phyloP scores from a whole-genome alignment of 768 basidiomycete species.

The Gymnopilus dilepis region DNA sequence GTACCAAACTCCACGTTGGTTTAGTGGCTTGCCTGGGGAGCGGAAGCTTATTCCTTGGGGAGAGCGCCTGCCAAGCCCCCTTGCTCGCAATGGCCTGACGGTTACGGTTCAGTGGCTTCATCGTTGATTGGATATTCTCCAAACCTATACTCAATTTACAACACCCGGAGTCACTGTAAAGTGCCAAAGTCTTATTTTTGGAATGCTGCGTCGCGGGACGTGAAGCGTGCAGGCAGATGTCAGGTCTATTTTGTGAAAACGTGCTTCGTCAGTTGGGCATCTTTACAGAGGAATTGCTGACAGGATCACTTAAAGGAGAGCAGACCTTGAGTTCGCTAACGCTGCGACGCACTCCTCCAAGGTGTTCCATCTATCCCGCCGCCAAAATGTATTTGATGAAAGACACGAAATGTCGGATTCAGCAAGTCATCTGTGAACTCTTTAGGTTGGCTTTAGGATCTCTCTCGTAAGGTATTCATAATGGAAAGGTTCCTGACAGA shows the following conservation, averaged over 20 bases:
- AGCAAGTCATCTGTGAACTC: not conserved
- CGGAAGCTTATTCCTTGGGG: not conserved
- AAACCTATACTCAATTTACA: too few relatives aligned
- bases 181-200: not conserved
- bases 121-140: too few relatives aligned
- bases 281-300: not conserved
- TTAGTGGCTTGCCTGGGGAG: not conserved
- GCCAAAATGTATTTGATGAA: too few relatives aligned
- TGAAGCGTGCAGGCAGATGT: not conserved
- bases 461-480: too few relatives aligned
- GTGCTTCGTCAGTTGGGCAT: not conserved
- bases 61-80: not conserved
- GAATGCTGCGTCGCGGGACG: not conserved
- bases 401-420: too few relatives aligned
- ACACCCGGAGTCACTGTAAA: not conserved
- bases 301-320: not conserved
- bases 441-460: not conserved
- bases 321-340: too few relatives aligned
- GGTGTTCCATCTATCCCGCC: too few relatives aligned
- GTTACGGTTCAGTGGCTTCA: too few relatives aligned
- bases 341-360: too few relatives aligned
- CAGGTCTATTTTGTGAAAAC: not conserved
- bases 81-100: not conserved
- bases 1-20: not conserved
- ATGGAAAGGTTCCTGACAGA: not conserved